These are phyloP conservation scores for Breviolum minutum DNA, from an alignment of 73 alveolate genomes.

Conservation along the genomic window DNA sequence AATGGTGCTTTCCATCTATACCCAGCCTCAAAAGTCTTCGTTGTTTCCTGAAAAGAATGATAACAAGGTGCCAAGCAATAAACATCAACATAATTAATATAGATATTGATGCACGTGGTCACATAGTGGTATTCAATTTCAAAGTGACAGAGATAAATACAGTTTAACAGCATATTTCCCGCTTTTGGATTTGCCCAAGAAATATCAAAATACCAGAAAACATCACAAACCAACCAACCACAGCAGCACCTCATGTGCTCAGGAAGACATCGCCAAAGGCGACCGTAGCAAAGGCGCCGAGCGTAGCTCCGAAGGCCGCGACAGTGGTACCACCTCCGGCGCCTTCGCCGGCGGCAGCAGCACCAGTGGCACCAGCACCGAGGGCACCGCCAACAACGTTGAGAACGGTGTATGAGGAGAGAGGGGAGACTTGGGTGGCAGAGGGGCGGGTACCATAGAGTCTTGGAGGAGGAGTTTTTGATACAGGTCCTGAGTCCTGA, in stretches of 20 bases:
- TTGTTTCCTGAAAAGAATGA: no score
- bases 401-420: background rate
- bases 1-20: no score
- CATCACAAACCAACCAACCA: no score
- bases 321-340: slow-evolving; percentile 20
- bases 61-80: no score
- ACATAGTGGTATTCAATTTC: no score
- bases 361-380: background rate
- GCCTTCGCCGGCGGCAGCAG: background rate
- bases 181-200: background rate
- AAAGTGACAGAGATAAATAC: no score
- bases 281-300: background rate
- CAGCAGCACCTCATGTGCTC: background rate
- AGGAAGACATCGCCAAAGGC: slow-evolving; percentile 10
- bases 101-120: no score
- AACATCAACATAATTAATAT: no score
- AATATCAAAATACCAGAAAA: no score
- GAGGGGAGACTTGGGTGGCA: background rate
- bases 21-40: no score
- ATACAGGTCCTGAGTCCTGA: no score
- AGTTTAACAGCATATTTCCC: no score
- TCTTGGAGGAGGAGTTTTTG: background rate
- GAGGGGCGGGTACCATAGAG: background rate
- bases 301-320: slow-evolving; percentile 48
- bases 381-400: slow-evolving; percentile 2